phyloP scores from a whole-genome alignment of 2,329 filamentous ascomycete genomes.

The Aspergillus chevalieri region DNA sequence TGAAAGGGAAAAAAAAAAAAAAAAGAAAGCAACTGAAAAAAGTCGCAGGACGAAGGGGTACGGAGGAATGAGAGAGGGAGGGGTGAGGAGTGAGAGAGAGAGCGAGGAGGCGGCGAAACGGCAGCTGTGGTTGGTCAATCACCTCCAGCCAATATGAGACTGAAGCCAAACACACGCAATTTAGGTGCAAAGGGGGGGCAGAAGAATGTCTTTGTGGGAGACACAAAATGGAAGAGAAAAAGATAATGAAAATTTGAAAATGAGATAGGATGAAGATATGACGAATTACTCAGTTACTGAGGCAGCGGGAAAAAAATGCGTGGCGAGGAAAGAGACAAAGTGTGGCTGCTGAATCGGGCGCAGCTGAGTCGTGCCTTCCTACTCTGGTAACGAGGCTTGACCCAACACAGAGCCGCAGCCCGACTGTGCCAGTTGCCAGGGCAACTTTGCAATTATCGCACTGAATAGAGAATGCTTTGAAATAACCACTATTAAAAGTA shows the following conservation, averaged over 20 bases:
- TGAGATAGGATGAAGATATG: neutral
- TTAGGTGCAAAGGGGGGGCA: neutral
- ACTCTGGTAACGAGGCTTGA: neutral
- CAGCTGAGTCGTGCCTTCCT: neutral
- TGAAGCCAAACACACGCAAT: no score
- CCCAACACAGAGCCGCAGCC: neutral
- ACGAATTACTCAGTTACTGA: conserved; percentile 3
- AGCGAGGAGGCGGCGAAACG: neutral
- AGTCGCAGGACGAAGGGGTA: neutral
- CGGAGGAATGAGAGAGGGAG: conserved; percentile 1
- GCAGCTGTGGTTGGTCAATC: neutral
- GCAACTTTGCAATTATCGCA: conserved; percentile 13
- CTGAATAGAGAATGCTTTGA: neutral
- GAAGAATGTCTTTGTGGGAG: conserved; percentile 3
- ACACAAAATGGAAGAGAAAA: neutral
- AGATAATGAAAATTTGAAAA: conserved; percentile 1
- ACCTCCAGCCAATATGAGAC: neutral
- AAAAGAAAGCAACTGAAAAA: neutral
- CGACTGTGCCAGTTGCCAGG: conserved; percentile 9
- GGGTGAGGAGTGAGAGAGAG: conserved; percentile 1
- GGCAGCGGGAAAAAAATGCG: neutral
- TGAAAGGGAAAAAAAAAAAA: neutral
- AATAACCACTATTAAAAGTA: neutral
- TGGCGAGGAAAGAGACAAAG: neutral
- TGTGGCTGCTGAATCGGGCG: neutral